phyloP scores from a whole-genome alignment of 805 yeast species.

The Metschnikowia amazonensis region DNA sequence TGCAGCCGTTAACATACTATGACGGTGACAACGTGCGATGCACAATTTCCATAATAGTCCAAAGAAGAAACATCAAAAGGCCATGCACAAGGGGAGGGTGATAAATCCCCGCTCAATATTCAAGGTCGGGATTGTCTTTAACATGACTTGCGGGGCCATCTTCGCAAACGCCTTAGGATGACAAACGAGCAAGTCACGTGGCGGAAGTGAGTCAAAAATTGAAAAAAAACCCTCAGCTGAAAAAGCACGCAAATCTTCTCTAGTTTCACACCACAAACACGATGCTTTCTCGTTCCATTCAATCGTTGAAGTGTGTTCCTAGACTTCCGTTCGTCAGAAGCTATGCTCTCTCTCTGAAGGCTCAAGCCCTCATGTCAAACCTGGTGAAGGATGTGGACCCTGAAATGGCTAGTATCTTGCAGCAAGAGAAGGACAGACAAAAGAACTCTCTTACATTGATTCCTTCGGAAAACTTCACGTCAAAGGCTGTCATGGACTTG shows the following conservation, averaged over 20 bases:
- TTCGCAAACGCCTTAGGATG: constrained; percentile 1
- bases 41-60: too few relatives aligned
- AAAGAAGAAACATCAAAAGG: too few relatives aligned
- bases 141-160: too few relatives aligned
- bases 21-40: not conserved
- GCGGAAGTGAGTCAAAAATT: not conserved
- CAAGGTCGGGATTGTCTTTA: too few relatives aligned
- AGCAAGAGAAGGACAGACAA: constrained; percentile 79
- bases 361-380: constrained; percentile 62
- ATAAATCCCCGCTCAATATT: too few relatives aligned
- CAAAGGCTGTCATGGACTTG: constrained; percentile 89
- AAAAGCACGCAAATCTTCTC: not conserved
- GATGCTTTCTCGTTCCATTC: constrained; percentile 31
- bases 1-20: too few relatives aligned
- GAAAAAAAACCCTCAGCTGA: not conserved
- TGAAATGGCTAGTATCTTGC: constrained; percentile 75
- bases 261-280: not conserved
- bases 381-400: constrained; percentile 69
- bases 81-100: too few relatives aligned
- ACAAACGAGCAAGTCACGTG: constrained; percentile 2
- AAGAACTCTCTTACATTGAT: constrained; percentile 87
- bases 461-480: constrained; percentile 95
- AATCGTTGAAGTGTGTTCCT: constrained; percentile 24
- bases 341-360: constrained; percentile 67
- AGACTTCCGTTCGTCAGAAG: constrained; percentile 10